Percentiles rank a stretch among this genome's conserved stretches.
Conservation (phyloP, 805 yeast genomes). For the Peterozyma xylosa region DNA sequence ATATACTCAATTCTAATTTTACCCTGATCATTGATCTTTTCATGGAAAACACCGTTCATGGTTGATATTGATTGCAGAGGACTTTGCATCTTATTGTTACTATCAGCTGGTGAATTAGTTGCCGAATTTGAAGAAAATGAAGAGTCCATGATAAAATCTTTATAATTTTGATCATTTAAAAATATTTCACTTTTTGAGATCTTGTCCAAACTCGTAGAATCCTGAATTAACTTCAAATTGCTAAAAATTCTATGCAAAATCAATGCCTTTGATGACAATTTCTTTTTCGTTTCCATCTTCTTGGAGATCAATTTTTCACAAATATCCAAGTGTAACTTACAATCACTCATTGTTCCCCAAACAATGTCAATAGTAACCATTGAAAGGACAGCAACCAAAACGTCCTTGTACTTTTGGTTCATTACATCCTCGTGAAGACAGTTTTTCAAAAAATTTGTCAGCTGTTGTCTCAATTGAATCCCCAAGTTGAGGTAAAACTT, state of each 20-base stretch:
- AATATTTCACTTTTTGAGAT: slow-evolving; percentile 25
- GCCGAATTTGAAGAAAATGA: slow-evolving; percentile 3
- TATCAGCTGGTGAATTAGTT: slow-evolving; percentile 2
- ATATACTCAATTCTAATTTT: slow-evolving; percentile 38
- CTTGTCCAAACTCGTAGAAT: slow-evolving; percentile 50
- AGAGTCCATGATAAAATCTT: slow-evolving; percentile 21
- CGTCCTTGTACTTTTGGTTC: slow-evolving; percentile 72
- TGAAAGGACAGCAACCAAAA: slow-evolving; percentile 72
- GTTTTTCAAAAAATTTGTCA: slow-evolving; percentile 55
- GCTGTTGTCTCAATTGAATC: slow-evolving; percentile 66
- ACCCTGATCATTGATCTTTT: slow-evolving; percentile 36
- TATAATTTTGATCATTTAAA: slow-evolving; percentile 25
- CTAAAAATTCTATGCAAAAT: slow-evolving; percentile 73
- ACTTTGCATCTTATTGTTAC: not conserved
- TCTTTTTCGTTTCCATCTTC: slow-evolving; percentile 59
- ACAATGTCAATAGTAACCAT: slow-evolving; percentile 86
- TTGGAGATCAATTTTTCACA: slow-evolving; percentile 70
- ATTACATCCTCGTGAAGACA: slow-evolving; percentile 46
- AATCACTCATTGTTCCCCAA: slow-evolving; percentile 87
- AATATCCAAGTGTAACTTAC: slow-evolving; percentile 65
- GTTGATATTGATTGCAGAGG: slow-evolving; percentile 4
- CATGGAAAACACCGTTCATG: slow-evolving; percentile 28
- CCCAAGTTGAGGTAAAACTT: slow-evolving; percentile 67
- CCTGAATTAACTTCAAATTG: slow-evolving; percentile 68
- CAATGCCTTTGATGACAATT: slow-evolving; percentile 67